Conservation (phyloP, 331 rosid species). For the Rosa hybrid region DNA sequence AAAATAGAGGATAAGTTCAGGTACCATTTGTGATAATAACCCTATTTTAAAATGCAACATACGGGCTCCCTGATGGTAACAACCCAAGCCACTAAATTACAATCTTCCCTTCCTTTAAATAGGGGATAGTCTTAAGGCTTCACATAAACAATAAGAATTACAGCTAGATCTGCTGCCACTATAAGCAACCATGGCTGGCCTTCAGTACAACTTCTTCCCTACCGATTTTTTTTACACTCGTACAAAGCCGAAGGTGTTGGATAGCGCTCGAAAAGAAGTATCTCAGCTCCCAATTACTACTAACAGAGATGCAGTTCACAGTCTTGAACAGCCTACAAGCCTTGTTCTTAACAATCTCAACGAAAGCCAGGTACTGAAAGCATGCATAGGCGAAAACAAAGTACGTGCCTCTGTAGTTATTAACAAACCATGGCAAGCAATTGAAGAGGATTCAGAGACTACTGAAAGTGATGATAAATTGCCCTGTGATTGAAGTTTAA, state of each 20-base stretch:
- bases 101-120: background rate
- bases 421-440: background rate
- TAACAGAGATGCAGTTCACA: background rate
- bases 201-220: conserved; percentile 36
- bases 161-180: background rate
- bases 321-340: background rate
- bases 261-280: background rate
- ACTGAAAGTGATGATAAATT: background rate
- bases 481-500: background rate
- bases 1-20: no score
- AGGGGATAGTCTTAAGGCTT: background rate
- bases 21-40: no score
- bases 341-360: background rate
- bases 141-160: background rate
- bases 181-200: conserved; percentile 26
- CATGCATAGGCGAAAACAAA: background rate
- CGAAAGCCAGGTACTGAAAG: background rate
- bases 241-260: background rate
- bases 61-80: background rate
- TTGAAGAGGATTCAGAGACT: background rate
- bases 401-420: background rate
- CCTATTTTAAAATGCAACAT: background rate
- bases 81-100: background rate
- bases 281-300: background rate
- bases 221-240: conserved; percentile 29